Conservation (phyloP, 768 basidiomycete species). For the Calocybe gangraenosa region DNA sequence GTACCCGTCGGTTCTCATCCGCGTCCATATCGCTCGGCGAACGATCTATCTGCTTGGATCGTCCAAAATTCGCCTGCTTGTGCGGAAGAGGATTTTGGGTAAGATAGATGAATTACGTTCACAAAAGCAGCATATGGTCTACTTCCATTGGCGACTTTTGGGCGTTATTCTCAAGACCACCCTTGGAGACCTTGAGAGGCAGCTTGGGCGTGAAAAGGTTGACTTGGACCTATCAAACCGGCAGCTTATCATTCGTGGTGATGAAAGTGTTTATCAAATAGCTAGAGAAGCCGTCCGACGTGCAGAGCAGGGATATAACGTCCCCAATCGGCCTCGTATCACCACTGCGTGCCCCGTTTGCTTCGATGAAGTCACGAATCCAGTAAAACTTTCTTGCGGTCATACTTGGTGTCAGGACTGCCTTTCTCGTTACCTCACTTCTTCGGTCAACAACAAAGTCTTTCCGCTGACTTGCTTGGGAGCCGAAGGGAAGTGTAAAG, state of each 20-base stretch:
- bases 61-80: conserved; percentile 31
- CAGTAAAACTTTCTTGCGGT: conserved; percentile 55
- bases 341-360: conserved; percentile 62
- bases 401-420: conserved; percentile 69
- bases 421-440: conserved; percentile 51
- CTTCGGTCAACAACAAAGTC: conserved; percentile 49
- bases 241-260: conserved; percentile 53
- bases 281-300: conserved; percentile 38
- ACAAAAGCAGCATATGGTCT: conserved; percentile 38
- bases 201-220: conserved; percentile 57
- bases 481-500: conserved; percentile 51
- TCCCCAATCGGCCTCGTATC: conserved; percentile 13
- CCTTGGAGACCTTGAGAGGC: conserved; percentile 38
- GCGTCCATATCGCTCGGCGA: conserved; percentile 35
- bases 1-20: conserved; percentile 39
- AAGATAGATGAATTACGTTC: conserved; percentile 41
- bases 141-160: conserved; percentile 41
- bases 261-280: conserved; percentile 36
- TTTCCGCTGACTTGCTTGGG: conserved; percentile 79
- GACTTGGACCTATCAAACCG: conserved; percentile 39
- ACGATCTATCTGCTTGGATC: conserved; percentile 54
- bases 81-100: conserved; percentile 40
- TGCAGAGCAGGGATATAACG: conserved; percentile 23
- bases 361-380: conserved; percentile 49
- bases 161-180: conserved; percentile 43